Evolutionary conservation across 2,329 filamentous ascomycete species (phyloP), one percentile per base, ranked within the genome.

Genomic region (Plenodomus biglobosus): DNA sequence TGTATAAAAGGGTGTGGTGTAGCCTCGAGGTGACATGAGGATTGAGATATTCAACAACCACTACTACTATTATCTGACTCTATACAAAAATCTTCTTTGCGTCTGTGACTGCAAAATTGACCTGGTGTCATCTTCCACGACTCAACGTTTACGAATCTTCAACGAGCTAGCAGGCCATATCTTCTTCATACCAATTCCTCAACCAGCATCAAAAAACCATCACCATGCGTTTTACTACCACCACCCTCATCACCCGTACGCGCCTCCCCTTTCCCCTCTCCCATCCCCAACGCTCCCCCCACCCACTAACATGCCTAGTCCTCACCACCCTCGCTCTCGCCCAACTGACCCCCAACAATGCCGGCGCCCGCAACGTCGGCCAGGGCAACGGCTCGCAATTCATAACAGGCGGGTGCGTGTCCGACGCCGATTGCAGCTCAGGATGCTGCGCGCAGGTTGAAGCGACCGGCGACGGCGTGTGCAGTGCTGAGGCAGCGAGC

Each of bases 371-470:
- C 27, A 67, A 62, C 40, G 64, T 68, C 40, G 64, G 65, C 8
- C 42, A 52, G 0, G 65, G 64, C 19, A 54, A 65, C 40, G 60
- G 57, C 44, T 43, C 59, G 1, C 64, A 68, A 19, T 68, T 68
- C 52, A 67, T 68, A 44, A 68, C 65, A 1, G 65, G 64, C 38
- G 64, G 62, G 5, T 68, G 65, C 40, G 60, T 64, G 1, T 48
- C 59, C 6, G 50, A 66, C 18, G 65, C 62, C 13, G 65, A 68
- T 40, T 68, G 65, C 52, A 55, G 47, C 44, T 62, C 57, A 3
- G 58, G 36, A 3, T 68, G 65, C 58, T 68, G 65, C 45, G 51
- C 57, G 24, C 50, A 62, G 38, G 56, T 57, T 20, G 56, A 49
- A 0, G 48, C 55, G 6, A 59, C 53, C 2, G 61, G 60, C 10